Evolutionary conservation across 2,329 filamentous ascomycete genomes (phyloP), one percentile per base, ranked within the genome.

Genomic region (Falciphora oryzae): DNA sequence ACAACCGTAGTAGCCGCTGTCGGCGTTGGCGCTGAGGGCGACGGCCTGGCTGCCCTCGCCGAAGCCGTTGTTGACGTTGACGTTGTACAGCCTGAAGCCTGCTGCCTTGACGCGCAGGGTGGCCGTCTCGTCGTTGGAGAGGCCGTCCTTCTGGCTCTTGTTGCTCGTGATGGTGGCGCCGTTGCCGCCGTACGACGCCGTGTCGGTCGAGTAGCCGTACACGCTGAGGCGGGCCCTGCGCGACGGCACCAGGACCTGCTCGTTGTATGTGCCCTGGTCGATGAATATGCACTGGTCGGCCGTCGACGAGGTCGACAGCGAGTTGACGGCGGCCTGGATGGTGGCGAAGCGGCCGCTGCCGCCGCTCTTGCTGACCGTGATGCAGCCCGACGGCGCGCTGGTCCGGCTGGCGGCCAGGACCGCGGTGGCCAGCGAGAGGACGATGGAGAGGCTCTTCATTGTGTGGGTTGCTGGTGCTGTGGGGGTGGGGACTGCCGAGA

Each of bases 231-330:
- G 73, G 1, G 81, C 82, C 14, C 74, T 75, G 60, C 82, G 78
- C 0, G 73, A 67, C 3, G 79, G 73, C 58, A 89, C 78, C 68
- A 80, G 81, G 57, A 88, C 83, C 70, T 88, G 85, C 71, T 88
- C 85, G 3, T 74, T 76, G 78, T 89, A 88, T 50, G 83, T 86
- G 11, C 86, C 85, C 29, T 80, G 73, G 69, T 83, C 72, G 73
- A 90, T 83, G 76, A 89, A 89, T 74, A 90, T 86, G 70, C 81
- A 84, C 65, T 87, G 84, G 1, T 77, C 77, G 1, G 74, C 68
- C 1, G 80, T 79, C 8, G 79, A 78, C 1, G 78, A 76, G 0
- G 80, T 82, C n/a, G 81, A 83, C 11, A 89, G 79, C 6, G 85
- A 80, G 69, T 85, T 71, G 65, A 89, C 80, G 11, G 87, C 87